Evolutionary conservation across 1,284 basidiomycete species (phyloP).

Genomic region (Hemileccinum hortonii): DNA sequence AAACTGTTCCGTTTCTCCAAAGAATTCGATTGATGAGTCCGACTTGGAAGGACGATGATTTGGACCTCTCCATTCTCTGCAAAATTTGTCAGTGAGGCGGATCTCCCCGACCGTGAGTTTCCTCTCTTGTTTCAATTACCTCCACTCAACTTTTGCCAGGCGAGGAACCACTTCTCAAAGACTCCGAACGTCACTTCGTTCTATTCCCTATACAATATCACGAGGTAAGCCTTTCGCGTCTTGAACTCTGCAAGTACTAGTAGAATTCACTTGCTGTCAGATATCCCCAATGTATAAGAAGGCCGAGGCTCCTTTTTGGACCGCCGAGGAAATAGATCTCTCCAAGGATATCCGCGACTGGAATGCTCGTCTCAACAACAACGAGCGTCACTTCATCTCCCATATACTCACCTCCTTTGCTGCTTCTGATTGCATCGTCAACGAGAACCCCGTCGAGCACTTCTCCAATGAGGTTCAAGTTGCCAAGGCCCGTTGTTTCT

Average conservation of each 20-base stretch:
- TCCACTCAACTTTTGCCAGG: slow-evolving; percentile 35
- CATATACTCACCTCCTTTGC: slow-evolving; percentile 98
- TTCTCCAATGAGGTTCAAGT: slow-evolving; percentile 94
- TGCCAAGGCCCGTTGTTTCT: slow-evolving; percentile 96
- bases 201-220: slow-evolving; percentile 94
- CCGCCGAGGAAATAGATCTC: slow-evolving; percentile 96
- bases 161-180: slow-evolving; percentile 82
- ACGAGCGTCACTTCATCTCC: slow-evolving; percentile 95
- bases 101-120: slow-evolving; percentile 59
- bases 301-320: slow-evolving; percentile 93
- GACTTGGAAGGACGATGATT: slow-evolving; percentile 30
- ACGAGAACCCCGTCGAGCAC: slow-evolving; percentile 94
- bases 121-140: neutral
- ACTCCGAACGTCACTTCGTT: slow-evolving; percentile 82
- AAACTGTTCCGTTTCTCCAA: slow-evolving; percentile 38
- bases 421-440: slow-evolving; percentile 96
- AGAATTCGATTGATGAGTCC: slow-evolving; percentile 21
- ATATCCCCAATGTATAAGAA: slow-evolving; percentile 99
- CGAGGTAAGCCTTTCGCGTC: slow-evolving; percentile 56
- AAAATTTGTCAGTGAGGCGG: slow-evolving; percentile 63
- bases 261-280: slow-evolving; percentile 39
- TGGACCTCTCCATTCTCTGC: slow-evolving; percentile 21
- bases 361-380: slow-evolving; percentile 89
- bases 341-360: slow-evolving; percentile 92
- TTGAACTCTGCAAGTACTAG: neutral